Percentiles rank a stretch among this genome's conserved stretches.
Conservation (phyloP, 164 flowering plant species). For the Berberis vulgaris region DNA sequence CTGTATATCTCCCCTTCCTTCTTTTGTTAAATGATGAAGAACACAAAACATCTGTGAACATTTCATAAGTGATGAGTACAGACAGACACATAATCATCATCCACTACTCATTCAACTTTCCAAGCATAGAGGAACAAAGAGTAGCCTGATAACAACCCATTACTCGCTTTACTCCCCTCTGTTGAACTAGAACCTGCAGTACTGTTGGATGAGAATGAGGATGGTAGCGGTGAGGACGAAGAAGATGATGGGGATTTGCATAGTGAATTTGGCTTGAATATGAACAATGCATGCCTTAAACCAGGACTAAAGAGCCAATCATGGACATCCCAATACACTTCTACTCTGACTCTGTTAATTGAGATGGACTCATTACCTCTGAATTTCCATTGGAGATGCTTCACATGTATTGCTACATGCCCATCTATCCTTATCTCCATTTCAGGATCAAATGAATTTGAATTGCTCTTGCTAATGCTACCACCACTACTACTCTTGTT, state of each 20-base stretch:
- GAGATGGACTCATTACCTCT: too few relatives aligned
- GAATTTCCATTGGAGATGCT: too few relatives aligned
- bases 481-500: background rate
- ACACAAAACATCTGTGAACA: too few relatives aligned
- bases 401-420: too few relatives aligned
- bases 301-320: too few relatives aligned
- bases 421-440: too few relatives aligned
- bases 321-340: too few relatives aligned
- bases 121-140: slow-evolving; percentile 67
- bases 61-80: too few relatives aligned
- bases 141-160: slow-evolving; percentile 38
- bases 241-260: slow-evolving; percentile 16
- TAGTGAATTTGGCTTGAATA: slow-evolving; percentile 37
- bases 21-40: too few relatives aligned
- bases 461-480: background rate
- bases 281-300: slow-evolving; percentile 51
- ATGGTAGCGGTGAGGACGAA: slow-evolving; percentile 14
- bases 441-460: too few relatives aligned
- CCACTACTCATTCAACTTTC: slow-evolving; percentile 36
- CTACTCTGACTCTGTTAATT: too few relatives aligned
- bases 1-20: too few relatives aligned
- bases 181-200: slow-evolving; percentile 23
- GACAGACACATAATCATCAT: background rate
- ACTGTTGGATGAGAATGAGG: slow-evolving; percentile 1
- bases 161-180: slow-evolving; percentile 16